Base-by-base conservation (phyloP, 2,329 filamentous ascomycete species). In the Ambrosiella beaveri region DNA sequence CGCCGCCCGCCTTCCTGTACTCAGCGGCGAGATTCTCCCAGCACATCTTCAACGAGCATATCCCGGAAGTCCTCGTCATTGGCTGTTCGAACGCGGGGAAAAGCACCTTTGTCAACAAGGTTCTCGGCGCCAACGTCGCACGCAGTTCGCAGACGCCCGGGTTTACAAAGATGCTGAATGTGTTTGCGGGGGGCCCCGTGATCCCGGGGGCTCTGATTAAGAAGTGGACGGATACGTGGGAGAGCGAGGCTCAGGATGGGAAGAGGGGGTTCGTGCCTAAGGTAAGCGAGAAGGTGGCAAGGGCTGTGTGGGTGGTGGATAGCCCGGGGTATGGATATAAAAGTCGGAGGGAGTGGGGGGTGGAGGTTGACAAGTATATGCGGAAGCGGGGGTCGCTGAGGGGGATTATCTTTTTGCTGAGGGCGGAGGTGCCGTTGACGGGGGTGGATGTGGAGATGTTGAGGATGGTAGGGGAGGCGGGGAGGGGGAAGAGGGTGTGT, bases 61-160 rank as follows among this genome's bases (percentile, higher is more conserved):
- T 74, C 3, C 79, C 79, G 50, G 79, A 82, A 63, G 78, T 95
- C 55, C 85, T 87, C 66, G 77, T 95, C 51, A 80, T 94, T 41
- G 88, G 88, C 49, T 88, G 90, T 65, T 89, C 88, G 63, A 95
- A 95, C 66, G 88, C 89, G 47, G 88, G 88, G 66, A 95, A 95
- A 68, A 93, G 87, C 1, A 88, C 87, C 13, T 85, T 94, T 63
- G 83, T 95, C 70, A 95, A 95, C 66, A 85, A 85, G 15, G 77
- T 95, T 39, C 79, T 84, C 1, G 82, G 82, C 39, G 61, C 64
- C 27, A 65, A 66, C 27, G 67, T 75, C 5, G 78, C 78, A 11
- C 70, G 73, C 53, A 75, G 76, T 27, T 77, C 75, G 64, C 67
- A 70, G 13, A 69, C 68, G 17, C 75, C 78, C 0, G 79, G 79